Percentiles rank a stretch among this genome's conserved stretches.
phyloP scores from a whole-genome alignment of 345 rosid genomes.

The Aurinia saxatilis region DNA sequence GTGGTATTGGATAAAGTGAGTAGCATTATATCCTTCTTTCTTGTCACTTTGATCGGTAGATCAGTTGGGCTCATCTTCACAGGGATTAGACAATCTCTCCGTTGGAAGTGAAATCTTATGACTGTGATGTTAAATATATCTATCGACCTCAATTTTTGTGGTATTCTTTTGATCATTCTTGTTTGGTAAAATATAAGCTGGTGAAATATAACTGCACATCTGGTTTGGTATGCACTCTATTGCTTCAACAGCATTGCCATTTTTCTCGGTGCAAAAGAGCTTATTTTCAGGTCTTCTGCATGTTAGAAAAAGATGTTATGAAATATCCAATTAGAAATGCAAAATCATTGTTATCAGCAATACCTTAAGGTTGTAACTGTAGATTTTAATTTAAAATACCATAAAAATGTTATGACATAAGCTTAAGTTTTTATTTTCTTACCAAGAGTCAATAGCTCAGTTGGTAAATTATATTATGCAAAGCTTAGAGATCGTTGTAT shows the following conservation, averaged over 20 bases:
- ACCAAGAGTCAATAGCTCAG: too few relatives aligned
- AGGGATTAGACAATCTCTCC: slow-evolving; percentile 83
- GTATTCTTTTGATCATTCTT: slow-evolving; percentile 13
- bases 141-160: not conserved
- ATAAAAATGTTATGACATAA: too few relatives aligned
- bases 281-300: not conserved
- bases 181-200: slow-evolving; percentile 13
- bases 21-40: slow-evolving; percentile 75
- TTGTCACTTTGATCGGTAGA: slow-evolving; percentile 79
- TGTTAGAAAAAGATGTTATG: not conserved
- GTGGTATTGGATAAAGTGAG: slow-evolving; percentile 61
- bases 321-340: too few relatives aligned
- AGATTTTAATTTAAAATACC: too few relatives aligned
- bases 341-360: too few relatives aligned
- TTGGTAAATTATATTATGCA: too few relatives aligned
- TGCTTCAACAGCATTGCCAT: not conserved
- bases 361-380: too few relatives aligned
- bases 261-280: not conserved
- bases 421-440: too few relatives aligned
- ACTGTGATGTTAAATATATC: slow-evolving; percentile 4
- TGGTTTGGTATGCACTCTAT: slow-evolving; percentile 1
- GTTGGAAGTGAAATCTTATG: slow-evolving; percentile 63
- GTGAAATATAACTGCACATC: not conserved
- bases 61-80: slow-evolving; percentile 83
- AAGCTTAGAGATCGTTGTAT: too few relatives aligned